Conservation (phyloP, 164 flowering plant species). For the Stephania yunnanensis region DNA sequence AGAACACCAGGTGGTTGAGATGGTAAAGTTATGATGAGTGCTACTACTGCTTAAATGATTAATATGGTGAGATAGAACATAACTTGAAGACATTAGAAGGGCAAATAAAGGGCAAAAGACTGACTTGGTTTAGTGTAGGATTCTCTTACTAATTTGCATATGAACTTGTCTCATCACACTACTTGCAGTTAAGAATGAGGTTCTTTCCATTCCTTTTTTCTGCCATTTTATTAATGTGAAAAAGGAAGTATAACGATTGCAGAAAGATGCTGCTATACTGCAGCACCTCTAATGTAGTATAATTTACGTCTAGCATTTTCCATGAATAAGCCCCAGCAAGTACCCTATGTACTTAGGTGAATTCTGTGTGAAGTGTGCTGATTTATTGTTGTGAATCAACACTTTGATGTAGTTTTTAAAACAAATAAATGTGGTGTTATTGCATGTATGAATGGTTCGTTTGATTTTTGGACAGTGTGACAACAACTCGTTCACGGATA, state of each 20-base stretch:
- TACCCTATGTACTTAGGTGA: neutral
- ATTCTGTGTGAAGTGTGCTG: neutral
- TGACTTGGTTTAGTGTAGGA: neutral
- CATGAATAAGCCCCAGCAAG: neutral
- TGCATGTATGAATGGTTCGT: neutral
- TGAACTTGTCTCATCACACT: neutral
- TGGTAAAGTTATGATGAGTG: neutral
- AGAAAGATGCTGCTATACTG: neutral
- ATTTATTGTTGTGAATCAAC: neutral
- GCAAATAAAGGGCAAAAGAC: neutral
- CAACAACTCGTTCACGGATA: slow-evolving; percentile 76
- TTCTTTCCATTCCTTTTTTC: neutral
- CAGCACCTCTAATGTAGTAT: neutral
- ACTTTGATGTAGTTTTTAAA: neutral
- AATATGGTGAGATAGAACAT: neutral
- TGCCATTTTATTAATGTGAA: neutral
- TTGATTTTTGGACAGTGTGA: slow-evolving; percentile 47
- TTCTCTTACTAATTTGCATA: neutral
- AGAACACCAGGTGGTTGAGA: neutral
- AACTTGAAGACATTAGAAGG: neutral
- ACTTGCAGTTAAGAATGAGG: neutral
- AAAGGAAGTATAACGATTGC: neutral
- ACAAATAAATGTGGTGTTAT: neutral
- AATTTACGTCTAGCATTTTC: neutral
- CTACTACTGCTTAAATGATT: neutral